These are phyloP conservation scores for Lycium barbarum DNA, from an alignment of 257 asterid species.

Conservation along the genomic window DNA sequence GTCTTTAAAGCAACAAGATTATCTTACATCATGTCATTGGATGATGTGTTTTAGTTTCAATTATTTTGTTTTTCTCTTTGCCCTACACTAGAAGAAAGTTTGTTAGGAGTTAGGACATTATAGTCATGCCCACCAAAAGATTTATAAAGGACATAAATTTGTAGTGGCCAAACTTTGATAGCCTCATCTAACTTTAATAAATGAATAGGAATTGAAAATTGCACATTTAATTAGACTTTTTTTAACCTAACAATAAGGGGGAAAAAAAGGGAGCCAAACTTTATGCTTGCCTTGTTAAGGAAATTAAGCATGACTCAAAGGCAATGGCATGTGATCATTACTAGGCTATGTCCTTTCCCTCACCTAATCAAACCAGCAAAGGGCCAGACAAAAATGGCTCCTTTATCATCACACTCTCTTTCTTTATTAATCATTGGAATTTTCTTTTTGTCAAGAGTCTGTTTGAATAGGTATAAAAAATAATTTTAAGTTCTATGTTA, in stretches of 20 bases:
- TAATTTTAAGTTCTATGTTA: background rate
- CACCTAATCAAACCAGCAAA: constrained; percentile 20
- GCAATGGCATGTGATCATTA: constrained; percentile 24
- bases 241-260: background rate
- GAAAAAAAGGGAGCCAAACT: constrained; percentile 9
- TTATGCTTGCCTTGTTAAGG: constrained; percentile 6
- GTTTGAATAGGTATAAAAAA: background rate
- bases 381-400: background rate
- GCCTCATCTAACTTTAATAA: background rate
- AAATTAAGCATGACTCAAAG: constrained; percentile 22
- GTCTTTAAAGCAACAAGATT: background rate
- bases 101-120: constrained; percentile 35
- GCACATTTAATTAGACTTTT: background rate
- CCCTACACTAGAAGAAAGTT: constrained; percentile 26
- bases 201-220: background rate
- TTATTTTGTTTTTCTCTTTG: constrained; percentile 18
- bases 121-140: constrained; percentile 14
- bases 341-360: background rate
- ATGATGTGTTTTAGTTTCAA: constrained; percentile 6
- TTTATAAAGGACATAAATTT: constrained; percentile 23
- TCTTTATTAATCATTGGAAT: constrained; percentile 20
- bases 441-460: constrained; percentile 11
- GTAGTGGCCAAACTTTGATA: constrained; percentile 28
- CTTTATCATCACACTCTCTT: background rate
- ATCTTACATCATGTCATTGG: background rate